phyloP scores from a whole-genome alignment of 2,329 filamentous ascomycete species.

The Clarireedia hainanense region DNA sequence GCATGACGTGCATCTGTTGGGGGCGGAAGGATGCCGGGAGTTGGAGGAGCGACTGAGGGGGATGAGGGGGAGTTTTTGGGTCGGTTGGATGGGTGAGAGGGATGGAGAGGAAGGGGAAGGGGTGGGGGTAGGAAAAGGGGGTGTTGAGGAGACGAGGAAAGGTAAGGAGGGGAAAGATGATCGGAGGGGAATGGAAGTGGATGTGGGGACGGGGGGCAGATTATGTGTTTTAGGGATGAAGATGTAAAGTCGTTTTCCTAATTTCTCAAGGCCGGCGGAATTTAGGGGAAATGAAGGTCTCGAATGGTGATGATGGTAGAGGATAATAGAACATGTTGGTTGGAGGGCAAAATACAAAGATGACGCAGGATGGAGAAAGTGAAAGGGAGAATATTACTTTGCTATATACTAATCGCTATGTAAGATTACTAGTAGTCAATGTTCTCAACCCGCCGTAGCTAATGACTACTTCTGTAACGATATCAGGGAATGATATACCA shows the following conservation, averaged over 20 bases:
- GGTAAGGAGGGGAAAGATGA: background rate
- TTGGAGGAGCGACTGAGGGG: conserved; percentile 45
- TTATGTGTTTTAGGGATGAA: conserved; percentile 2
- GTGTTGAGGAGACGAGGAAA: background rate
- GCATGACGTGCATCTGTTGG: conserved; percentile 33
- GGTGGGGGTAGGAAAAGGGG: background rate
- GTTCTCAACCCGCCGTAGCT: no score
- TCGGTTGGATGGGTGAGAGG: conserved; percentile 41
- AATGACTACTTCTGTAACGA: no score
- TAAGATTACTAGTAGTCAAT: background rate
- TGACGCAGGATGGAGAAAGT: background rate
- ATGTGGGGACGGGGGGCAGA: background rate
- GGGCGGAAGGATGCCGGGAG: conserved; percentile 35
- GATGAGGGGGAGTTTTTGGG: conserved; percentile 44
- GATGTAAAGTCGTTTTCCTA: no score
- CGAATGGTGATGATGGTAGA: background rate
- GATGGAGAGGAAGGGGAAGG: conserved; percentile 31
- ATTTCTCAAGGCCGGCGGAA: no score
- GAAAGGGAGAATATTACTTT: background rate
- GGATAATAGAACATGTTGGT: no score
- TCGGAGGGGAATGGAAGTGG: background rate
- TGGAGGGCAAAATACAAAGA: background rate
- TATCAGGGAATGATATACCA: no score
- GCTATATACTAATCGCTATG: background rate
- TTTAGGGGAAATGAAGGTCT: no score